Base-by-base conservation (phyloP, 176 grass and related monocot species). In the Hyparrhenia diplandra region DNA sequence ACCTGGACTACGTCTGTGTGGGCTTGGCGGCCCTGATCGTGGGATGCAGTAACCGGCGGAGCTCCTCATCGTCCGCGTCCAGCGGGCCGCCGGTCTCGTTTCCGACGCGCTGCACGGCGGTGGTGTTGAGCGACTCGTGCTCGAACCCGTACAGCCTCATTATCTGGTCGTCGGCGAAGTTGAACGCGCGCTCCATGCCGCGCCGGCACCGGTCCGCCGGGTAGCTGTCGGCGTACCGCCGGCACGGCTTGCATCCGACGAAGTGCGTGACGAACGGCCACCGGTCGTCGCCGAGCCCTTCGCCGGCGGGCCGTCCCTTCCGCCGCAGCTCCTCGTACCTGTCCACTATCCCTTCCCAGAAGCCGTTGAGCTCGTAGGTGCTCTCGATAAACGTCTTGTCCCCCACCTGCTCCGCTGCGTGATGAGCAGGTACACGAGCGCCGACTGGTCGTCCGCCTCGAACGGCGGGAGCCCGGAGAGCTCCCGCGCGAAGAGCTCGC, bases 381-480 rank as follows among this genome's bases (percentile, higher is more conserved):
- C 73, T 79, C 89, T 97, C 94, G 29, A 97, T 6, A 76, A 77
- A 97, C 18, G 90, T 80, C 87, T 94, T 88, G 46, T 78, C 64
- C 0, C 75, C 94, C 94, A 97, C 54, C 73, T 78, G 13, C 82
- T 47, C 17, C 87, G 82, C 83, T 97, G 91, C 75, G 83, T 88
- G 7, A 94, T 46, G 27, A 97, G 87, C 63, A 97, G 85, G 86
- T 92, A 97, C 7, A 97, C 78, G 62, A 97, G 85, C 29, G 89
- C 94, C 35, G 94, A 97, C 81, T 97, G 94, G 86, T 97, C 94
- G 74, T 97, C 92, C 13, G 94, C 94, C 85, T 97, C 92, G 81
- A 97, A 97, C 20, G 79, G 73, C 23, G 94, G 89, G 2, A 89
- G 87, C 11, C 82, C 91, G 78, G 93, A 63, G 29, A 97, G 87